These are phyloP conservation scores for Scheffersomyces ergatensis DNA, from an alignment of 805 yeast species.

Conservation along the genomic window DNA sequence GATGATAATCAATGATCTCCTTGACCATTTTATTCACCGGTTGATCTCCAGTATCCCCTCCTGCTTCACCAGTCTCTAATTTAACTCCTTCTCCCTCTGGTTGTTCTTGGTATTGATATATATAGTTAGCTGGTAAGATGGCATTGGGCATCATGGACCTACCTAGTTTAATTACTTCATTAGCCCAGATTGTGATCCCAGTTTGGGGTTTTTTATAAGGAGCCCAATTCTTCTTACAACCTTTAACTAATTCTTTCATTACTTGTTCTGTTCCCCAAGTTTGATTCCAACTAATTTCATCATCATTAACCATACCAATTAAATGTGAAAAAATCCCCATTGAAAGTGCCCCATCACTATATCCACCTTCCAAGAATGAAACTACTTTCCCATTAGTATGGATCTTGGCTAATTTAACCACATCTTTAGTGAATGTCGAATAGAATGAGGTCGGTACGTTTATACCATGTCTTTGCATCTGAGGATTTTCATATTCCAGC, in stretches of 20 bases:
- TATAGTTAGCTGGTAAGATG: slow-evolving; percentile 34
- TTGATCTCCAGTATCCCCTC: slow-evolving; percentile 5
- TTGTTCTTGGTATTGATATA: slow-evolving; percentile 22
- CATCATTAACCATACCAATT: slow-evolving; percentile 60
- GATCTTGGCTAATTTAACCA: slow-evolving; percentile 62
- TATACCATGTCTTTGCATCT: slow-evolving; percentile 82
- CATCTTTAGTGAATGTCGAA: slow-evolving; percentile 68
- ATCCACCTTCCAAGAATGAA: slow-evolving; percentile 82
- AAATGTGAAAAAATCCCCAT: slow-evolving; percentile 81
- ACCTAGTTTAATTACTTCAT: slow-evolving; percentile 60
- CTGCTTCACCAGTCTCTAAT: slow-evolving; percentile 4
- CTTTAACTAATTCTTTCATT: slow-evolving; percentile 63
- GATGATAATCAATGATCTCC: slow-evolving; percentile 18
- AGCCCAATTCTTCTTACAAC: slow-evolving; percentile 67
- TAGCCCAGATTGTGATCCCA: slow-evolving; percentile 60
- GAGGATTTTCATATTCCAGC: slow-evolving; percentile 74
- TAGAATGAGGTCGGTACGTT: slow-evolving; percentile 81
- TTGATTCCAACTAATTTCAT: slow-evolving; percentile 48
- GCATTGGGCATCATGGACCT: slow-evolving; percentile 60
- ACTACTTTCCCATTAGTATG: slow-evolving; percentile 60
- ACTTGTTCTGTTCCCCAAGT: slow-evolving; percentile 65
- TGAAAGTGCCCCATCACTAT: slow-evolving; percentile 75
- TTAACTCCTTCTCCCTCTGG: not conserved
- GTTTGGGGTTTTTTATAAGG: slow-evolving; percentile 52
- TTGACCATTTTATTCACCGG: slow-evolving; percentile 31